Conservation (phyloP, 2,329 filamentous ascomycete species). For the Orbilia oligospora region DNA sequence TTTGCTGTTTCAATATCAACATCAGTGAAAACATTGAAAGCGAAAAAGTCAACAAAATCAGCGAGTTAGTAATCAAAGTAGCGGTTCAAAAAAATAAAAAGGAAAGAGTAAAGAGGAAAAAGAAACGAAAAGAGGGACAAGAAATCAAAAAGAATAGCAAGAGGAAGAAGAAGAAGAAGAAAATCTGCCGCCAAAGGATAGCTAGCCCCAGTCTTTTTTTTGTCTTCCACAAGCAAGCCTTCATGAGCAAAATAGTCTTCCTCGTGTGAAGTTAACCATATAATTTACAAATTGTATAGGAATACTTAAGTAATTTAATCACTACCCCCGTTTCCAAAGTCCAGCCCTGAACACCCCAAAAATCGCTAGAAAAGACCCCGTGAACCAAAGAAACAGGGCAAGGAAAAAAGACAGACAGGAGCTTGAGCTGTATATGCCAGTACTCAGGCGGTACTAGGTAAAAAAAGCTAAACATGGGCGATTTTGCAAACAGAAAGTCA, state of each 20-base stretch:
- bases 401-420: constrained; percentile 29
- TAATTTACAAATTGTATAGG: constrained; percentile 59
- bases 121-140: background rate
- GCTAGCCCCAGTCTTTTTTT: constrained; percentile 23
- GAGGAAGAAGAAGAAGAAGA: background rate
- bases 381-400: constrained; percentile 28
- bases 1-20: constrained; percentile 12
- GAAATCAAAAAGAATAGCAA: background rate
- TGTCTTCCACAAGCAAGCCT: constrained; percentile 26
- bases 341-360: constrained; percentile 49
- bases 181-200: constrained; percentile 16
- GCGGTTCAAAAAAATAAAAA: constrained; percentile 6
- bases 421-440: constrained; percentile 6
- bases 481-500: constrained; percentile 4
- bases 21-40: constrained; percentile 20
- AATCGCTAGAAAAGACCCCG: constrained; percentile 44
- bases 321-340: constrained; percentile 36
- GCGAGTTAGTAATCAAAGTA: background rate
- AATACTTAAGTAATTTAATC: constrained; percentile 12
- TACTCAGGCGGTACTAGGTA: constrained; percentile 1
- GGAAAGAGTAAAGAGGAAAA: background rate
- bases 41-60: constrained; percentile 4
- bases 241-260: constrained; percentile 28
- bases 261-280: constrained; percentile 45
- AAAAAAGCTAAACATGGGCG: background rate